Percentiles rank a stretch among this genome's conserved stretches.
Evolutionary conservation across 495 filamentous ascomycete species (phyloP).

Genomic region (Aspergillus egyptiacus): DNA sequence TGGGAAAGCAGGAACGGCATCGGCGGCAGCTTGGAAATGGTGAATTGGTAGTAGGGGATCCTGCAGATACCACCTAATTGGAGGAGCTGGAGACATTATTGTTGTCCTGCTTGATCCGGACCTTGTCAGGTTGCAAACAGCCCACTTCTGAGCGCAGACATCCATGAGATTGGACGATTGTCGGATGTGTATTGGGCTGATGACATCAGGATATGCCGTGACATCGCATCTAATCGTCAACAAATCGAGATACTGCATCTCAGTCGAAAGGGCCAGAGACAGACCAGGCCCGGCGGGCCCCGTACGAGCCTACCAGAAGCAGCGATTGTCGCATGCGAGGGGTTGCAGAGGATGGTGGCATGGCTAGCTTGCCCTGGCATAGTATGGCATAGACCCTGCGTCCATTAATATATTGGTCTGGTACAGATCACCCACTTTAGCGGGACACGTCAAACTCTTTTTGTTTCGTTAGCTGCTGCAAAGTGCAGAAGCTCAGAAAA

Average conservation of each 20-base stretch:
- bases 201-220: constrained; percentile 10
- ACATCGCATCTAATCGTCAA: constrained; percentile 9
- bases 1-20: constrained; percentile 5
- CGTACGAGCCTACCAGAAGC: constrained; percentile 2
- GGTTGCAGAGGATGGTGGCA: not conserved
- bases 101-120: not conserved
- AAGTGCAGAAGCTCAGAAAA: too few relatives aligned
- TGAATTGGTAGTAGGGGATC: too few relatives aligned
- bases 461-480: not conserved
- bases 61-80: not conserved
- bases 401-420: too few relatives aligned
- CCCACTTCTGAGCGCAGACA: not conserved
- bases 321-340: not conserved
- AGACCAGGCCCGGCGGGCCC: not conserved
- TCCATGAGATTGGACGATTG: not conserved
- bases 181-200: not conserved
- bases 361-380: too few relatives aligned
- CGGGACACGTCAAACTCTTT: too few relatives aligned
- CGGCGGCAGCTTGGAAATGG: constrained; percentile 8
- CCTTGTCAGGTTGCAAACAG: not conserved
- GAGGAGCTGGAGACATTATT: not conserved
- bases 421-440: too few relatives aligned
- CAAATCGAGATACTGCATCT: constrained; percentile 5
- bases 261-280: not conserved
- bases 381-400: too few relatives aligned